Evolutionary conservation across 768 basidiomycete species (phyloP), one percentile per base, ranked within the genome.

Genomic region (Psilocybe cubensis): DNA sequence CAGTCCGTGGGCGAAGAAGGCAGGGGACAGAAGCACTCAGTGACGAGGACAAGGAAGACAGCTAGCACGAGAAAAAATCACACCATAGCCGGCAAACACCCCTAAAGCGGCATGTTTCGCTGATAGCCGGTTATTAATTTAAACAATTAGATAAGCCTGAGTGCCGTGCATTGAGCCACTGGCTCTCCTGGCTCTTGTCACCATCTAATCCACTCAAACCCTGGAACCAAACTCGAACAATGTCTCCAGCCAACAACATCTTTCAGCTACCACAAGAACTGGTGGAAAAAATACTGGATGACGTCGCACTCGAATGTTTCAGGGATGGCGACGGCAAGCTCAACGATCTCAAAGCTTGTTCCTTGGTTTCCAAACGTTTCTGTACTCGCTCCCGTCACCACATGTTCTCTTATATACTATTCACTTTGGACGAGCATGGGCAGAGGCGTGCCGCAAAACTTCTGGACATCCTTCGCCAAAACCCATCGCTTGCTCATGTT

Each of bases 11-110:
- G 28, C 50, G n/a, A 52, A 40, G 49, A 23, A 35, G 33, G 28
- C 41, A 51, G 28, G 57, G 51, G 23, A 41, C 11, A 24, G 44
- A 53, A 53, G 57, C 48, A 52, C 57, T 52, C 52, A 40, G 41
- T 33, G 48, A 58, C 50, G 40, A 47, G 51, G 48, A 48, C 42
- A 48, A 41, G 27, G 47, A 29, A 41, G 35, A 45, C 4, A 33
- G 21, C 4, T 21, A 23, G 42, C 38, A 40, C 35, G 29, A 29
- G 51, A 53, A 56, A 56, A 56, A 43, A 40, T 60, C 44, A 43
- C 50, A 50, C 55, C 47, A 56, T 21, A 5, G 12, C 35, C n/a
- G 4, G 7, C 14, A 38, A n/a, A 49, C 25, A n/a, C 8, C n/a
- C 42, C n/a, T n/a, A 33, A 38, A 38, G 8, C 35, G 35, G 12